These are phyloP conservation scores for Fomes fomentarius DNA, from an alignment of 1,284 basidiomycete genomes.

Conservation along the genomic window DNA sequence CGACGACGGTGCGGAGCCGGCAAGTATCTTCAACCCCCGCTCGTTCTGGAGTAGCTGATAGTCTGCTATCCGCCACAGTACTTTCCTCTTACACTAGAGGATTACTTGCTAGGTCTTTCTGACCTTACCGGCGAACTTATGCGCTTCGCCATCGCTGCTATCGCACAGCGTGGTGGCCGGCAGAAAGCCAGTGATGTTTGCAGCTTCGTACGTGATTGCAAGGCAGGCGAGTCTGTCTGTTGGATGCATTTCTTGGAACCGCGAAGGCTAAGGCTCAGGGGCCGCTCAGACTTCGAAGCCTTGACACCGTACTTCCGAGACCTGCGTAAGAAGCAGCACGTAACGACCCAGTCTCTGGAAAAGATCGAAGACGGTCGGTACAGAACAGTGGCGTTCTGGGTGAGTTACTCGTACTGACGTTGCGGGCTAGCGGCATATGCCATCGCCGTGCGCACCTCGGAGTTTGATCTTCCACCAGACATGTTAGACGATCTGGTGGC, in stretches of 20 bases:
- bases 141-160: constrained; percentile 87
- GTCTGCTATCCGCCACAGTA: constrained; percentile 44
- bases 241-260: not conserved
- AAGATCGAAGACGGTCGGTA: constrained; percentile 91
- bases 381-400: not conserved
- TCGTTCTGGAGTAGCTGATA: not conserved
- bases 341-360: constrained; percentile 83
- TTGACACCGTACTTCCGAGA: constrained; percentile 72
- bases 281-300: constrained; percentile 68
- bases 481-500: constrained; percentile 69
- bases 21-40: constrained; percentile 39
- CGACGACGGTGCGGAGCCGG: constrained; percentile 60
- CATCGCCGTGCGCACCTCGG: constrained; percentile 67
- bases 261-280: no score
- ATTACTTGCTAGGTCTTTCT: constrained; percentile 91
- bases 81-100: constrained; percentile 71
- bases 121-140: constrained; percentile 98
- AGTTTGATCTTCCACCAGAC: constrained; percentile 68
- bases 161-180: constrained; percentile 72
- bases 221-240: constrained; percentile 60
- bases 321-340: constrained; percentile 85
- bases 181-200: constrained; percentile 73
- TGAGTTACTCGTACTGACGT: not conserved
- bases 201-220: constrained; percentile 79
- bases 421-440: constrained; percentile 62